A percentile compares a stretch with the other conserved stretches of the same genome.
These are phyloP conservation scores for Pezicula radicicola DNA, from an alignment of 2,329 filamentous ascomycete species.

Conservation along the genomic window DNA sequence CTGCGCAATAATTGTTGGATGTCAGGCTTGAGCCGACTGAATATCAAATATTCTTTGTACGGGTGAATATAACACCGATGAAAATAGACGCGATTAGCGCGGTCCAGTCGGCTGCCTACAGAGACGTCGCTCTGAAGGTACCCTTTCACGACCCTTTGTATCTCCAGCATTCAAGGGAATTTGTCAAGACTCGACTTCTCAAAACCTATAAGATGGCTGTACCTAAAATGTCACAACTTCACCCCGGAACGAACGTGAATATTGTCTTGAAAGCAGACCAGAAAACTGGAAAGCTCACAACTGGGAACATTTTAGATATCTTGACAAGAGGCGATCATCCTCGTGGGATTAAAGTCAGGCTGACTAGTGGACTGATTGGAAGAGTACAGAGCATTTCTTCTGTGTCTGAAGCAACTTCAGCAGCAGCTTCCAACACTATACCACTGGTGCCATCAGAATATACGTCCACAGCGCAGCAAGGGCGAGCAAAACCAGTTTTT, in stretches of 20 bases:
- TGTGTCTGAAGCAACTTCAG: neutral
- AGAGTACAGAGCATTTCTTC: constrained; percentile 22
- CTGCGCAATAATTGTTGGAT: too few species aligned
- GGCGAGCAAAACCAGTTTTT: neutral
- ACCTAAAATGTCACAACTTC: constrained; percentile 21
- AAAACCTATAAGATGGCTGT: constrained; percentile 5
- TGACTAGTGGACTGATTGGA: constrained; percentile 26
- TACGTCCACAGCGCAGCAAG: too few species aligned
- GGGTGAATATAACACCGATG: neutral
- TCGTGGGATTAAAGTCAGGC: constrained; percentile 28
- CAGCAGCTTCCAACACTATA: too few species aligned
- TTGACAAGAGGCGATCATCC: constrained; percentile 27
- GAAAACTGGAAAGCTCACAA: constrained; percentile 24
- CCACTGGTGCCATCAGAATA: too few species aligned
- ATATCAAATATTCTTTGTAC: too few species aligned
- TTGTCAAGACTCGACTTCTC: neutral
- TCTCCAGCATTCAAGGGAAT: too few species aligned
- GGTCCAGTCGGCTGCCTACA: too few species aligned
- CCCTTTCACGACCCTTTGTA: too few species aligned
- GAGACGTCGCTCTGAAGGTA: too few species aligned
- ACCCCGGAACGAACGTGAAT: constrained; percentile 21
- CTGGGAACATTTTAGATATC: constrained; percentile 24
- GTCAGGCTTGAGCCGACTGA: too few species aligned
- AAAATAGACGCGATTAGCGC: too few species aligned
- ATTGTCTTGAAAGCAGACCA: constrained; percentile 29